These are phyloP conservation scores for Phytophthora fragariaefolia DNA, from an alignment of 352 stramenopile genomes.

Conservation along the genomic window DNA sequence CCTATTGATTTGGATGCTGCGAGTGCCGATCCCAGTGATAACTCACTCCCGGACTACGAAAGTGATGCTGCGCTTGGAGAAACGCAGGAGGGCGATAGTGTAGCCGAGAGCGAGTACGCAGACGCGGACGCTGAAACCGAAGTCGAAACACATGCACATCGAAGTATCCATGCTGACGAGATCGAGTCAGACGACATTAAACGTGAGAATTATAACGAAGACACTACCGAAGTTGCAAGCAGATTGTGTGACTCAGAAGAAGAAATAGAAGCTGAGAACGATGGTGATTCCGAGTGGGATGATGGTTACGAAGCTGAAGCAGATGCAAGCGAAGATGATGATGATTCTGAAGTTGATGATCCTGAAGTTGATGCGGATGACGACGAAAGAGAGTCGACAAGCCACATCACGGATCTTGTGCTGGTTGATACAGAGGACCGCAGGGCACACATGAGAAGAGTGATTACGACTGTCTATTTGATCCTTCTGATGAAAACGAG, in stretches of 20 bases:
- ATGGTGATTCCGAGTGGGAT: too few species aligned
- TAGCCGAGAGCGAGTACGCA: neutral
- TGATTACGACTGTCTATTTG: slow-evolving; percentile 10
- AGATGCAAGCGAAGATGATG: neutral
- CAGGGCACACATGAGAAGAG: neutral
- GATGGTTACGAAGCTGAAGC: neutral
- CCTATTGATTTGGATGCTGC: too few species aligned
- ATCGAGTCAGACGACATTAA: neutral
- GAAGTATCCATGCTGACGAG: neutral
- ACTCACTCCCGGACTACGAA: too few species aligned
- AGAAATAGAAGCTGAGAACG: neutral
- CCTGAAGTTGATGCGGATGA: neutral
- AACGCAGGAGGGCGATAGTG: slow-evolving; percentile 15
- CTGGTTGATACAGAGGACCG: neutral
- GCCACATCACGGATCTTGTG: slow-evolving; percentile 3
- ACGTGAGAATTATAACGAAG: neutral
- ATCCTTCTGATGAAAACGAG: slow-evolving; percentile 5
- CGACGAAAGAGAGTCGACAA: neutral
- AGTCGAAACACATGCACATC: neutral
- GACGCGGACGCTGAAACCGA: neutral
- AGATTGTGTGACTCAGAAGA: neutral
- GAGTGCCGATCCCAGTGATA: too few species aligned
- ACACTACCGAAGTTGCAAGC: neutral
- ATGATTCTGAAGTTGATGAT: neutral
- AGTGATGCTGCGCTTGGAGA: neutral